Conservation (phyloP, 2,329 filamentous ascomycete species). For the Apiospora phragmitis region DNA sequence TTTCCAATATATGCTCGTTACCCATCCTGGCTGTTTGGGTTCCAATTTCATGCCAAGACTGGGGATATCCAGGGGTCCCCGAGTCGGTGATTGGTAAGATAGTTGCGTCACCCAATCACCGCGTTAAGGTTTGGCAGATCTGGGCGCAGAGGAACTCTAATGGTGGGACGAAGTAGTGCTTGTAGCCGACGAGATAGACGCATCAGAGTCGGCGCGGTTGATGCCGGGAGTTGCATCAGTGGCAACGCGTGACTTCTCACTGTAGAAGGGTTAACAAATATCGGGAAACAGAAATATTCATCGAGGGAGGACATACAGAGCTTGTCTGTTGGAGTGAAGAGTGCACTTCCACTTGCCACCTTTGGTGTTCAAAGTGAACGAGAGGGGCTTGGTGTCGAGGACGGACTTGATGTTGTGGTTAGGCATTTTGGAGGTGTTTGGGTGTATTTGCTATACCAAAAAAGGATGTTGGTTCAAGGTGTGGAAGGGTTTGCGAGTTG, state of each 20-base stretch:
- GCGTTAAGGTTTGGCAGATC: background rate
- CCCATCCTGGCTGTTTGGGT: background rate
- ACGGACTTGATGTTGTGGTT: conserved; percentile 26
- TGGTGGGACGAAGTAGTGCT: conserved; percentile 12
- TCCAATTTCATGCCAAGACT: background rate
- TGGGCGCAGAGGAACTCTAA: background rate
- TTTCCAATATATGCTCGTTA: background rate
- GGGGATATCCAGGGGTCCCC: background rate
- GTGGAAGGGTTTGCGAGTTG: background rate
- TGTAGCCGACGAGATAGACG: conserved; percentile 24
- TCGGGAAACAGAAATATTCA: background rate
- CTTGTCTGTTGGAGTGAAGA: conserved; percentile 31
- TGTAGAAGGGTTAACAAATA: conserved; percentile 2
- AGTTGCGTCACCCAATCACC: background rate
- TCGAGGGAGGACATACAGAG: conserved; percentile 27
- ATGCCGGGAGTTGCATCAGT: conserved; percentile 19
- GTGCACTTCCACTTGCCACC: conserved; percentile 32
- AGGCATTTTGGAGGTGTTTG: conserved; percentile 27
- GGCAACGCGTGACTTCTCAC: conserved; percentile 11
- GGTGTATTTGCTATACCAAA: background rate
- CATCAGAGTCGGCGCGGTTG: conserved; percentile 26
- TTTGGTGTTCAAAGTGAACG: conserved; percentile 32
- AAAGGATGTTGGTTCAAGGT: background rate
- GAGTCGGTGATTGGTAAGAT: background rate
- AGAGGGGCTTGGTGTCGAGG: conserved; percentile 29